Base-by-base conservation (phyloP, 345 rosid genomes). In the Arabidopsis arenosa region DNA sequence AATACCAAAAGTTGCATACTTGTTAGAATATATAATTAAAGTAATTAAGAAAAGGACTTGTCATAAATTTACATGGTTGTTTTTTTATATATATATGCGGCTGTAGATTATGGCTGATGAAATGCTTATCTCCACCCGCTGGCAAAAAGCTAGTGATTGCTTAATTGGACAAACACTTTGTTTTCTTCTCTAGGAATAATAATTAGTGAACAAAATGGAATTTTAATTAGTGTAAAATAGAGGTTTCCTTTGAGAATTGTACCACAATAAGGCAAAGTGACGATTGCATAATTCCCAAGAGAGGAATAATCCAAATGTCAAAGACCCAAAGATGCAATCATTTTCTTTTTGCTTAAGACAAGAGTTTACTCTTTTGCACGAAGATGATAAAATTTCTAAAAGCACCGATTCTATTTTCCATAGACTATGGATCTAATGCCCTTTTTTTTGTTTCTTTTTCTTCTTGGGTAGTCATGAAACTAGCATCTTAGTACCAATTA, bases 151-250 rank as follows among this genome's bases (percentile, higher is more conserved):
- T 71, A 71, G 75, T 71, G 75, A 59, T 47, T 59, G 67, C 75
- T 71, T 71, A 71, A 71, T 21, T 71, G 67, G 67, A 71, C 59
- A 59, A 23, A 71, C 75, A 60, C 65, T 12, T 59, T 18, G 17
- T 13, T 7, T 15, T 55, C 44, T 70, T 18, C 5, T 8, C 21
- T 17, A 28, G 33, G 74, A 39, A 55, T 68, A 68, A 54, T 18
- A 49, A 12, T 51, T 66, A 47, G 28, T 63, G 54, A 28, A 4
- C 7, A 17, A 48, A 48, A 51, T 66, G 21, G 59, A 66, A 35
- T 21, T 36, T 18, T 18, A 35, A 2, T 8, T 66, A 54, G 51
- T 52, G 61, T 53, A 53, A 52, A 14, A 53, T 67, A 52, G 49
- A 37, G 7, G 13, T n/a, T 39, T 0, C 33, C 57, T 3, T 13